Evolutionary conservation across 1,284 basidiomycete species (phyloP), one percentile per base, ranked within the genome.

Genomic region (Porogramme epimiltina): DNA sequence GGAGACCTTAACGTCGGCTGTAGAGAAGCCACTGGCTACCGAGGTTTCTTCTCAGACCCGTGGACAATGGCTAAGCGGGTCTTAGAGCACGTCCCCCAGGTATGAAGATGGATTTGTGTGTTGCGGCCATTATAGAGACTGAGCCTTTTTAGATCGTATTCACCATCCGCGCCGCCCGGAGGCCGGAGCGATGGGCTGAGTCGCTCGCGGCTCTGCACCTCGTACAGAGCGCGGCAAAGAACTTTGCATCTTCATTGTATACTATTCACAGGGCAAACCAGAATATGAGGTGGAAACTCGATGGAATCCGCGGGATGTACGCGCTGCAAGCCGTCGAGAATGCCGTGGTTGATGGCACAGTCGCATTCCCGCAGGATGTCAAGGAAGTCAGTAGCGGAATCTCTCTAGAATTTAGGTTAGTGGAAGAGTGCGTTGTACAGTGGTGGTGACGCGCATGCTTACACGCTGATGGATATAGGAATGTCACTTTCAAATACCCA

Each of bases 161-260:
- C 63, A 81, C 84, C 3, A 69, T 91, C 3, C 81, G 86, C 43
- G 87, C 87, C 4, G 79, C 86, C 13, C 81, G 84, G 66, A 78
- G 85, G 52, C 88, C 88, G 2, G 67, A 79, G 3, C 79, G 82
- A 8, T 86, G 90, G 56, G 88, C 89, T 0, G 67, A 88, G 24
- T 86, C 87, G 0, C 72, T 91, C 9, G 84, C 86, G 2, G 87
- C 88, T 3, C 73, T 91, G 24, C 79, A 82, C 48, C 75, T 91
- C 15, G 81, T 91, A 26, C 85, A 82, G 31, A 74, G 80, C 33
- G 82, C 86, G 2, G 78, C 85, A 0, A 63, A 63, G 16, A 66
- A 70, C 1, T 89, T 91, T 61, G 76, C 78, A 1, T 58, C 62
- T 16, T 76, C 73, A 2, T 62, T 88, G 13, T 73, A 80, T 54